phyloP scores from a whole-genome alignment of 345 rosid genomes.

The Chamaenerion angustifolium region DNA sequence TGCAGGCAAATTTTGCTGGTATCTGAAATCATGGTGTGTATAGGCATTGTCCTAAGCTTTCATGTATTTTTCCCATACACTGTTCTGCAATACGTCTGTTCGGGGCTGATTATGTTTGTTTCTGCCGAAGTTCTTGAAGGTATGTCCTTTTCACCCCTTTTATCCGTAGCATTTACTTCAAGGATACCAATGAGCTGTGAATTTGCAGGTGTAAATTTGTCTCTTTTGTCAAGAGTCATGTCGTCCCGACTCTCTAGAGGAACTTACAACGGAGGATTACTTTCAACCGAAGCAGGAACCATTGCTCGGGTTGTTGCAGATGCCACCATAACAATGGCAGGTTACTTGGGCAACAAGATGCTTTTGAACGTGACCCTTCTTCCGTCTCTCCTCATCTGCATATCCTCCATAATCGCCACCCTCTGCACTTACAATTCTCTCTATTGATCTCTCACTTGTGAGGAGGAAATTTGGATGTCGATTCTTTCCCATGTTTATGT shows the following conservation, averaged over 20 bases:
- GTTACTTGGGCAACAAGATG: slow-evolving; percentile 57
- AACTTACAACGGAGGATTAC: slow-evolving; percentile 89
- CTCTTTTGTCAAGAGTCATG: slow-evolving; percentile 88
- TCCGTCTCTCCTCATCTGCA: slow-evolving; percentile 67
- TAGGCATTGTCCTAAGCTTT: slow-evolving; percentile 81
- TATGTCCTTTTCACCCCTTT: slow-evolving; percentile 7
- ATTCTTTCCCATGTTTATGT: not conserved
- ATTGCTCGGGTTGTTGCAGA: slow-evolving; percentile 92
- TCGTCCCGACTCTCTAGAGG: slow-evolving; percentile 93
- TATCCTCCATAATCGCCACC: slow-evolving; percentile 69
- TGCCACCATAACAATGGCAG: slow-evolving; percentile 80
- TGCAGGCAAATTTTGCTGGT: slow-evolving; percentile 91
- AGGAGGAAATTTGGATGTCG: no score
- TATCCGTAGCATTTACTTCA: not conserved
- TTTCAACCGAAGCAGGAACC: slow-evolving; percentile 94
- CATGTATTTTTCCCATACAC: slow-evolving; percentile 54
- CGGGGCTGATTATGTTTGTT: slow-evolving; percentile 89
- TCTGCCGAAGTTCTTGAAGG: slow-evolving; percentile 99
- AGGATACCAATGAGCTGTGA: no score
- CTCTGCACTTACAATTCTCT: slow-evolving; percentile 88
- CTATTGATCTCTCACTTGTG: slow-evolving; percentile 16
- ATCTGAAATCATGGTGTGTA: slow-evolving; percentile 68
- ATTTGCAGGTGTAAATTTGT: slow-evolving; percentile 65
- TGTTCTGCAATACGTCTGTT: slow-evolving; percentile 73
- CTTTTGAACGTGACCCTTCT: slow-evolving; percentile 76